Evolutionary conservation across 441 rosid genomes (phyloP), one percentile per base, ranked within the genome.

Genomic region (Manihot esculenta): DNA sequence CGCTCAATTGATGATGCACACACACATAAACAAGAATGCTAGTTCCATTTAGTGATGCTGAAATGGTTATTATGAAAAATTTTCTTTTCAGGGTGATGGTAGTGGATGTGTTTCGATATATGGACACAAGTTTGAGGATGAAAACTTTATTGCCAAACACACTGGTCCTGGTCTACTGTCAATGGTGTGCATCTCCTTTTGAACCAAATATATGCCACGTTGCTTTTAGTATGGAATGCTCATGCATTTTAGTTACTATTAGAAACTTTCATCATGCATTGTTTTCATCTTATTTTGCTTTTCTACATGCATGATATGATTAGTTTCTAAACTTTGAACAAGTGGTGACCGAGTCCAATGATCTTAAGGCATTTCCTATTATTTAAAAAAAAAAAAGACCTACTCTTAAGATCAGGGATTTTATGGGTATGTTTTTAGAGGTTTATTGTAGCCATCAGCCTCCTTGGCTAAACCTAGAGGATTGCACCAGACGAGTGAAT

Each of bases 101-200:
- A 88, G 92, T 71, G 99, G 99, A 64, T 95, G 96, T 44, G 64
- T 79, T 71, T 95, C 98, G 10, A 87, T 95, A 33, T 92, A 91
- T 63, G 98, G 99, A 17, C 96, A 66, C 69, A 84, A 89, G 82
- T 90, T 92, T 53, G 97, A 92, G 1, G 99, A 95, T 75, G 97
- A 95, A 71, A 92, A 89, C 72, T 95, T 92, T 72, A 77, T 79
- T 59, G 95, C 99, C 33, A 92, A 89, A 64, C 99, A 95, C 82
- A 95, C 98, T 49, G 98, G 99, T 24, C 98, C 98, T 14, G 99
- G 99, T 72, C 80, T 93, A 33, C 86, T 93, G 53, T 95, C 99
- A 0, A 93, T 95, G 99, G 99, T 92, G 84, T 58, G 44, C 23
- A 26, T 42, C 59, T 17, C 17, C 45, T 55, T 62, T 27, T 68